Evolutionary conservation across 1,284 basidiomycete genomes (phyloP).

Genomic region (Anthracocystis walkeri): DNA sequence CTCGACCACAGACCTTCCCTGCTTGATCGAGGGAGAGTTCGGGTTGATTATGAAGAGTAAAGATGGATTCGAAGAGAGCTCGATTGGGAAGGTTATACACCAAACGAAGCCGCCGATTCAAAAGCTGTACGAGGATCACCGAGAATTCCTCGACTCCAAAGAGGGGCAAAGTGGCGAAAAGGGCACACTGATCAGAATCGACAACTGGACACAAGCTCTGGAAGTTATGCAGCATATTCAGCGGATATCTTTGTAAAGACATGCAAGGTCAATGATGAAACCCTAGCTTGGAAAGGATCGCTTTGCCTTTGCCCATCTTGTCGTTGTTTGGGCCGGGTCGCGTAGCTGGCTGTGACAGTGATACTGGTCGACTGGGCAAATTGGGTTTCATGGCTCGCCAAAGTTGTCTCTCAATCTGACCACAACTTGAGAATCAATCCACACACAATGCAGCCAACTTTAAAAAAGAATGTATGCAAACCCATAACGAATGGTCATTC

Average conservation of each 20-base stretch:
- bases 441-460: too few relatives aligned
- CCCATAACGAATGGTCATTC: background rate
- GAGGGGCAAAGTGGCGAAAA: background rate
- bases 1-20: constrained; percentile 60
- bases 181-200: constrained; percentile 22
- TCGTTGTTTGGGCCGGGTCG: background rate
- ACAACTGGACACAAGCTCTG: constrained; percentile 39
- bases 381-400: too few relatives aligned
- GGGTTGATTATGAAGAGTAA: constrained; percentile 57
- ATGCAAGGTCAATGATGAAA: constrained; percentile 17
- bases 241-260: too few relatives aligned
- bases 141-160: constrained; percentile 15
- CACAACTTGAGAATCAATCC: too few relatives aligned
- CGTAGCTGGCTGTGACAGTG: background rate
- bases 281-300: constrained; percentile 39
- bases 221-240: constrained; percentile 31
- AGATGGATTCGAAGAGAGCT: constrained; percentile 9
- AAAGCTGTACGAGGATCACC: constrained; percentile 7
- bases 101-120: constrained; percentile 7
- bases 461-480: constrained; percentile 1
- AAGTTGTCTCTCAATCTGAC: too few relatives aligned
- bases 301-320: constrained; percentile 39
- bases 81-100: constrained; percentile 15
- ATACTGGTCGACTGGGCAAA: too few relatives aligned
- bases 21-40: constrained; percentile 55